Conservation (phyloP, 164 flowering plant genomes). For the Vitis cinerea region DNA sequence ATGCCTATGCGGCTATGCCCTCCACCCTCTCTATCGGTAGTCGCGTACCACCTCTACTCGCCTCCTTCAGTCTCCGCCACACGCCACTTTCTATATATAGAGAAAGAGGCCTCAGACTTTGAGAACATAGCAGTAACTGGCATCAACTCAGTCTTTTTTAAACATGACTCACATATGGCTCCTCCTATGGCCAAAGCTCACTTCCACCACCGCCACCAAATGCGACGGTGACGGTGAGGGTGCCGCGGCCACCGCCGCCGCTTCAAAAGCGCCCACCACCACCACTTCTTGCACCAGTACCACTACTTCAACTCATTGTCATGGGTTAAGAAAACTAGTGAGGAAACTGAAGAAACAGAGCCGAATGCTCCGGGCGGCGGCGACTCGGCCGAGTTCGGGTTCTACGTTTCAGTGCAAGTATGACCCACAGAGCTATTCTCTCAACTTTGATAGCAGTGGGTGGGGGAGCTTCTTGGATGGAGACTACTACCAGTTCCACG, state of each 20-base stretch:
- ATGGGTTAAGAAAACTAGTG: slow-evolving; percentile 27
- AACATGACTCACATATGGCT: slow-evolving; percentile 26
- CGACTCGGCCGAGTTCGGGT: slow-evolving; percentile 15
- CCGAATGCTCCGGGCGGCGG: slow-evolving; percentile 17
- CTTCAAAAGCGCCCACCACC: background rate
- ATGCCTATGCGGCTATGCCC: too few relatives aligned
- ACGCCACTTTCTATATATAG: background rate
- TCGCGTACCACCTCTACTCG: too few relatives aligned
- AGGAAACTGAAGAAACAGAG: slow-evolving; percentile 47
- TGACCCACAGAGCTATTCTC: slow-evolving; percentile 62
- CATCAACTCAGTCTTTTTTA: background rate
- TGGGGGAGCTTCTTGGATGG: slow-evolving; percentile 29
- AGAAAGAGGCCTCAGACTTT: too few relatives aligned
- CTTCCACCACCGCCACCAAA: slow-evolving; percentile 14
- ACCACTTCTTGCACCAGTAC: background rate
- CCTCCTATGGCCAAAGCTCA: slow-evolving; percentile 29
- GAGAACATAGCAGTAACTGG: too few relatives aligned
- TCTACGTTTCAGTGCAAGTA: slow-evolving; percentile 41
- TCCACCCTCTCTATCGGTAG: too few relatives aligned
- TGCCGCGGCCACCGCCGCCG: slow-evolving; percentile 5
- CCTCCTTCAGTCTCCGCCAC: too few relatives aligned
- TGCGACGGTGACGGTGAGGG: slow-evolving; percentile 6
- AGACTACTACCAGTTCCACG: slow-evolving; percentile 35
- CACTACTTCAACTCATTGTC: too few relatives aligned
- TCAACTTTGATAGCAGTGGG: slow-evolving; percentile 54